Evolutionary conservation across 1,284 basidiomycete species (phyloP).

Genomic region (Takashimella tepidaria): DNA sequence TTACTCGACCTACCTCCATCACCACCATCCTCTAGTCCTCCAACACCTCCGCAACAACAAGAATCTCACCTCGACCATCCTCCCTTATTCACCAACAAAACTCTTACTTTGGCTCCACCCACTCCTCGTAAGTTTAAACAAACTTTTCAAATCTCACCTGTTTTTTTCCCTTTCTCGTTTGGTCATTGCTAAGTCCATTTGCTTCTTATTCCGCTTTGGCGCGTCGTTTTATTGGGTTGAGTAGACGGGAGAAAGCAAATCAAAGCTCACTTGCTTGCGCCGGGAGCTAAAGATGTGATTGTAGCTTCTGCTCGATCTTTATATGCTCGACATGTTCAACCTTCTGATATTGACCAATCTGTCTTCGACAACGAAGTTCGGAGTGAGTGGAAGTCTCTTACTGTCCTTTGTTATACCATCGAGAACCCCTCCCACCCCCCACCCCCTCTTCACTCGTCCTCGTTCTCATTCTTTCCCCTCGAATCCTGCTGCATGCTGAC

Average conservation of each 20-base stretch:
- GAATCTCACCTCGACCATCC: neutral
- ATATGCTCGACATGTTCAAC: neutral
- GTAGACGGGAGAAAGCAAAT: slow-evolving; percentile 9
- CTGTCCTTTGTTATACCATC: neutral
- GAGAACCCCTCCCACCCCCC: neutral
- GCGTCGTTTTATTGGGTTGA: no score
- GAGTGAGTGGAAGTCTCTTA: slow-evolving; percentile 5
- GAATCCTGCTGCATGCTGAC: no score
- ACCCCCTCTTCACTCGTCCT: no score
- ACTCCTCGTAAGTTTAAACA: neutral
- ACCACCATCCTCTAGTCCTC: slow-evolving; percentile 4
- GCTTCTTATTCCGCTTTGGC: neutral
- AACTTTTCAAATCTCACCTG: no score
- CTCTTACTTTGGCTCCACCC: slow-evolving; percentile 1
- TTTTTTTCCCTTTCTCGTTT: no score
- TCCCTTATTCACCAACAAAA: slow-evolving; percentile 4
- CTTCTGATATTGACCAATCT: slow-evolving; percentile 8
- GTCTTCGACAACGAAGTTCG: slow-evolving; percentile 15
- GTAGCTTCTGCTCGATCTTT: neutral
- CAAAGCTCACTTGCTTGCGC: slow-evolving; percentile 15
- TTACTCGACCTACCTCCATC: slow-evolving; percentile 17
- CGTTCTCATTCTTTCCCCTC: no score
- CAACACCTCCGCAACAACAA: slow-evolving; percentile 6
- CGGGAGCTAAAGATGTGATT: slow-evolving; percentile 10
- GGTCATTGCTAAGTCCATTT: neutral